Evolutionary conservation across 805 yeast species (phyloP).

Genomic region (Myxozyma neotropica): DNA sequence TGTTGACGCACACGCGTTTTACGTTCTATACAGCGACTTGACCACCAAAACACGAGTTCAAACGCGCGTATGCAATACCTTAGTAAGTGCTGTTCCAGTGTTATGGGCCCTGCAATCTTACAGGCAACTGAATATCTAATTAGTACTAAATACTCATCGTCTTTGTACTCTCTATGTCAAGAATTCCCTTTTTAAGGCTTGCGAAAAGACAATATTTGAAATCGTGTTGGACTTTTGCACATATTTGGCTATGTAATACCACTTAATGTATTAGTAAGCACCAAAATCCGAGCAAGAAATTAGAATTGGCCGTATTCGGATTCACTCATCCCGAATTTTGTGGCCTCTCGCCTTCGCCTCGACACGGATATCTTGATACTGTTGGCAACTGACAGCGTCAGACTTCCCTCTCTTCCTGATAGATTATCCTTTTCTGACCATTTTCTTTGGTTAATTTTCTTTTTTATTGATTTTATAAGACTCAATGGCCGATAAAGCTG

Average conservation of each 20-base stretch:
- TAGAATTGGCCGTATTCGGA: background rate
- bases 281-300: background rate
- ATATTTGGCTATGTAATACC: background rate
- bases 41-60: background rate
- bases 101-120: no score
- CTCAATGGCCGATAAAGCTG: conserved; percentile 29
- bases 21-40: background rate
- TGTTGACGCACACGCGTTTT: background rate
- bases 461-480: background rate
- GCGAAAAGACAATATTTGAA: no score
- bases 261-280: background rate
- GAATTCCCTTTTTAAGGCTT: no score
- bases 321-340: background rate
- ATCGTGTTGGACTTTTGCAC: no score
- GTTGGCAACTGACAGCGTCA: no score
- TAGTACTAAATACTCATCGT: background rate
- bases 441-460: background rate
- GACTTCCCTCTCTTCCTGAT: background rate
- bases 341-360: background rate
- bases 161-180: no score
- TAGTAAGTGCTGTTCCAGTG: background rate
- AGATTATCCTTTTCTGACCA: background rate
- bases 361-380: no score
- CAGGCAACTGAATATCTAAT: no score
- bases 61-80: background rate